Base-by-base conservation (phyloP, 1,284 basidiomycete genomes). In the Apiotrichum porosum region DNA sequence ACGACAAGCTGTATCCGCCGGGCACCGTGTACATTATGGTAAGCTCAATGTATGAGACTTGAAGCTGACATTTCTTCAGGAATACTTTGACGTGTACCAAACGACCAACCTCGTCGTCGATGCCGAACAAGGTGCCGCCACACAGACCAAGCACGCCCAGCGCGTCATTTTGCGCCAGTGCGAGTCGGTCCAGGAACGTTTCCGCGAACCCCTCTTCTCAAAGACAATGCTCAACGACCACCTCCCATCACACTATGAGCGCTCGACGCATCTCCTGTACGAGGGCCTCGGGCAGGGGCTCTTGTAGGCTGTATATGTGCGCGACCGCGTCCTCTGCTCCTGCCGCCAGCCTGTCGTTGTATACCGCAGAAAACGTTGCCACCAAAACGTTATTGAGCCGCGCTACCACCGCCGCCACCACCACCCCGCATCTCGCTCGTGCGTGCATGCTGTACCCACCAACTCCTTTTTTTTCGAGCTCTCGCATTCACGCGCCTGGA, bases 151-250 rank as follows among this genome's bases (percentile, higher is more conserved):
- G 41, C 58, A 74, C 41, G 77, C 75, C 3, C 65, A 75, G 31
- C 56, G 76, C 15, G 74, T 77, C 21, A 63, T 64, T 17, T 58
- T 79, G 19, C 61, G 76, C 3, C 65, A 69, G 37, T 75, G 76
- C 48, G 71, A 76, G 37, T 72, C 76, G 17, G 75, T 78, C 6
- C 68, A 72, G 49, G 73, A 73, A 50, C 54, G 76, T 4, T 79
- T 79, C 58, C 65, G 72, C 18, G 77, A 79, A 51, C 75, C 65
- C 12, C 37, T 65, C 19, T 73, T 73, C 55, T 54, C 65, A 2
- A 65, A 65, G 49, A 61, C 60, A 15, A 73, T 73, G 71, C 57
- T 73, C 35, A 65, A 68, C 30, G 68, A 73, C 48, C 71, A 73
- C 42, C 43, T 71, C n/a, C 71, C 71, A 3, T 54, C 59, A 22